Base-by-base conservation (phyloP, 345 rosid species). In the Nasturtium officinale region DNA sequence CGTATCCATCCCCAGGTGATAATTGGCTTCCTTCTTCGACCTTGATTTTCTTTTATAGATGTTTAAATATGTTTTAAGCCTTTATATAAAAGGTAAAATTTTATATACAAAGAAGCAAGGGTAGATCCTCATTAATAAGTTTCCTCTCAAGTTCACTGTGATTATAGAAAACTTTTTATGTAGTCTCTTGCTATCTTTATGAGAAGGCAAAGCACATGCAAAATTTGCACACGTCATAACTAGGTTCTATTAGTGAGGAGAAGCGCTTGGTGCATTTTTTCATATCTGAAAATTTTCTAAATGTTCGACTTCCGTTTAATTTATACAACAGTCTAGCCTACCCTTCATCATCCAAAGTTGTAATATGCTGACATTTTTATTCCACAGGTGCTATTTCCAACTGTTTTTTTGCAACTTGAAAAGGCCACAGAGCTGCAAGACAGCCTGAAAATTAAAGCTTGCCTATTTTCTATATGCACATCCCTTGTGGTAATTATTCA, bases 391-490 rank as follows among this genome's bases (percentile, higher is more conserved):
- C 85, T 93, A n/a, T 80, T 87, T 72, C 90, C 97, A 58, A 61
- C 79, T 78, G 85, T 84, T 80, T 67, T 74, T 33, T 65, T 78
- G 55, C 79, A 83, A 65, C 81, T 93, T 67, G 78, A 83, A 71
- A 77, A 75, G 55, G 88, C 88, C 35, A 73, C 74, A 10, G 74
- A 38, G 68, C 69, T 72, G 46, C 82, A 37, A 69, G 90, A 90
- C 76, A 76, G 76, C 55, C 73, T 79, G 65, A 89, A 72, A 82
- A 86, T 90, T 38, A 90, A 86, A 77, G 84, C 96, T 81, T 87
- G 94, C 83, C 77, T 93, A 42, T 93, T 93, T 80, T 85, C 97
- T 59, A 69, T 86, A 68, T 90, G 97, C 80, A 84, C 96, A 40
- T 87, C 90, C 68, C 87, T 93, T 56, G 80, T 82, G 96, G 98